Evolutionary conservation across 1,284 basidiomycete genomes (phyloP), one percentile per base, ranked within the genome.

Genomic region (Leccinum ponderosum): DNA sequence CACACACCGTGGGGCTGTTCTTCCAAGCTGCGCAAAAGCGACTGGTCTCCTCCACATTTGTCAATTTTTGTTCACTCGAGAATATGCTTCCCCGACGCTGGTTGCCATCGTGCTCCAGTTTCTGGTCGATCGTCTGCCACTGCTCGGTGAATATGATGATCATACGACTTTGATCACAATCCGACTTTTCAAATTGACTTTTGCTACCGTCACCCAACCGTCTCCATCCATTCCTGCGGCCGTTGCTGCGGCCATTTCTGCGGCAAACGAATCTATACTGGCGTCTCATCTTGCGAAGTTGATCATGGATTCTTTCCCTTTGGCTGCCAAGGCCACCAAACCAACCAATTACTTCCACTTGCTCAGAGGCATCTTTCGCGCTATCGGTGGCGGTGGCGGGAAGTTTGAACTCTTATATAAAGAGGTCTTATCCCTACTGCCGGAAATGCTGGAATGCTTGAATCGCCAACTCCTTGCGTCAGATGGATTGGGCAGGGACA

Each of bases 231-330:
- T 20, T 20, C 42, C 17, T 44, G 2, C 11, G 17, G 42, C 42
- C 17, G 6, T 44, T 44, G 17, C 20, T 12, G 44, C 17, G 11
- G 44, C 20, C 20, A 47, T 88, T 75, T 91, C 95, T 35, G 77
- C 79, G 31, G 78, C 84, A 39, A 99, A 98, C 76, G 97, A 99
- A 77, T 85, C 90, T 15, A 94, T 98, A 59, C 81, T 99, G 8
- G 95, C 96, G 17, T 89, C 93, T 0, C 95, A 99, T 76, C 83
- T 99, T 42, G 90, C 93, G 51, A 95, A 95, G 73, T 79, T 99
- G 56, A 92, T 99, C 70, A 98, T 98, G 93, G 93, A 96, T 69
- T 98, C 94, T 64, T 97, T 99, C 75, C 92, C 95, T 37, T 83
- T 96, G 51, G 96, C 97, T 2, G 91, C 94, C 51, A 95, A 95